Percentiles rank a stretch among this genome's conserved stretches.
These are phyloP conservation scores for Lithohypha guttulata DNA, from an alignment of 2,329 filamentous ascomycete genomes.

Conservation along the genomic window DNA sequence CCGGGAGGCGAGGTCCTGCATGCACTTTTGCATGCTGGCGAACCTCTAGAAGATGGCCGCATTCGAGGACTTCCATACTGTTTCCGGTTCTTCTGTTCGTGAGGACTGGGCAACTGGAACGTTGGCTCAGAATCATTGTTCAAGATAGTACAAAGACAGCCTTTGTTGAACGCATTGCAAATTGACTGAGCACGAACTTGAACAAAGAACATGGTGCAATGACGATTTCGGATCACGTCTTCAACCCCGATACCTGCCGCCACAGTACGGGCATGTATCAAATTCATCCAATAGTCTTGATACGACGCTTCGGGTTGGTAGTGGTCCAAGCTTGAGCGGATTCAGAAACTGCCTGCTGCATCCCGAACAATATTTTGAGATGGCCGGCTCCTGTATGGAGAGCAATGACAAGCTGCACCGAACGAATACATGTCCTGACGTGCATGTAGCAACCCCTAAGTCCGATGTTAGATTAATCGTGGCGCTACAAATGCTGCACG, in stretches of 20 bases:
- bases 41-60: too few relatives aligned
- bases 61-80: too few relatives aligned
- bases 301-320: slow-evolving; percentile 18
- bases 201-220: too few relatives aligned
- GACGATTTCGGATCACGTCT: too few relatives aligned
- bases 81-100: too few relatives aligned
- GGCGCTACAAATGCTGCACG: slow-evolving; percentile 18
- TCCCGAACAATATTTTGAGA: slow-evolving; percentile 22
- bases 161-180: too few relatives aligned
- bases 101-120: too few relatives aligned
- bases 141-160: too few relatives aligned
- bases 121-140: too few relatives aligned
- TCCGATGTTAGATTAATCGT: slow-evolving; percentile 12
- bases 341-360: slow-evolving; percentile 22
- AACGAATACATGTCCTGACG: slow-evolving; percentile 17
- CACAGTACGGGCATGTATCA: slow-evolving; percentile 22
- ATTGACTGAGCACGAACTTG: too few relatives aligned
- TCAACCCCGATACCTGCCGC: slow-evolving; percentile 21
- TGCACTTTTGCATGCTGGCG: too few relatives aligned
- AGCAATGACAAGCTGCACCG: slow-evolving; percentile 22
- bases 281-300: slow-evolving; percentile 19
- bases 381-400: slow-evolving; percentile 22
- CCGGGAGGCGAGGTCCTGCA: too few relatives aligned
- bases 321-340: slow-evolving; percentile 14
- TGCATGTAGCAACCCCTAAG: slow-evolving; percentile 12